These are phyloP conservation scores for Wallacemonas collosoma DNA, from an alignment of 208 protist genomes.

Conservation along the genomic window DNA sequence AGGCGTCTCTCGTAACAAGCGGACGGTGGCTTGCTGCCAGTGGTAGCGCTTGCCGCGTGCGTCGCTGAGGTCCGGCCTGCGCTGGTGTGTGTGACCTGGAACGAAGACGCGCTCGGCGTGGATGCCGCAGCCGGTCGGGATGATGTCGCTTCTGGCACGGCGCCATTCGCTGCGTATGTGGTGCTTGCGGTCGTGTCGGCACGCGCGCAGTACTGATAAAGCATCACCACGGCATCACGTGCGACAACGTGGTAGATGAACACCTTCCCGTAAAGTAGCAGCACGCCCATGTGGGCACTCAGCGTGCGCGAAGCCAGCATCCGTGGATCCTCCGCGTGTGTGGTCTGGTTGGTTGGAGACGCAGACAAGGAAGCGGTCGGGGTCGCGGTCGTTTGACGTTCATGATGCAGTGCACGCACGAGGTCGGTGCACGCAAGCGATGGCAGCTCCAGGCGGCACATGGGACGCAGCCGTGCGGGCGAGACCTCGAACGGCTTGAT, in stretches of 20 bases:
- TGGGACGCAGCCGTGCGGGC: conserved; percentile 10
- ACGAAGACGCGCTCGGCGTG: not conserved
- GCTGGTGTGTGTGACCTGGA: not conserved
- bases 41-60: not conserved
- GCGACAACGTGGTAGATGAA: conserved; percentile 41
- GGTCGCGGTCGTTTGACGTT: not conserved
- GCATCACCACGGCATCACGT: conserved; percentile 17
- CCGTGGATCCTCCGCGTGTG: conserved; percentile 20
- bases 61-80: not conserved
- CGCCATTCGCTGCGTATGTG: not conserved
- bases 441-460: conserved; percentile 16
- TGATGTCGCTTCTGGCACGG: too few species aligned
- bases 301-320: conserved; percentile 31
- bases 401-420: conserved; percentile 1
- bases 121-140: not conserved
- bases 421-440: not conserved
- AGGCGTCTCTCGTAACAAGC: conserved; percentile 1
- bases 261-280: conserved; percentile 43
- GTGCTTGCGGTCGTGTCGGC: not conserved
- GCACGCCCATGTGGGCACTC: conserved; percentile 31
- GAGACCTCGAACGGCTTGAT: conserved; percentile 55
- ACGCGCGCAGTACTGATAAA: conserved; percentile 26
- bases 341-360: not conserved
- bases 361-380: conserved; percentile 1
- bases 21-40: not conserved